These are phyloP conservation scores for Trichosporon sp. DNA, from an alignment of 1,284 basidiomycete species.

Conservation along the genomic window DNA sequence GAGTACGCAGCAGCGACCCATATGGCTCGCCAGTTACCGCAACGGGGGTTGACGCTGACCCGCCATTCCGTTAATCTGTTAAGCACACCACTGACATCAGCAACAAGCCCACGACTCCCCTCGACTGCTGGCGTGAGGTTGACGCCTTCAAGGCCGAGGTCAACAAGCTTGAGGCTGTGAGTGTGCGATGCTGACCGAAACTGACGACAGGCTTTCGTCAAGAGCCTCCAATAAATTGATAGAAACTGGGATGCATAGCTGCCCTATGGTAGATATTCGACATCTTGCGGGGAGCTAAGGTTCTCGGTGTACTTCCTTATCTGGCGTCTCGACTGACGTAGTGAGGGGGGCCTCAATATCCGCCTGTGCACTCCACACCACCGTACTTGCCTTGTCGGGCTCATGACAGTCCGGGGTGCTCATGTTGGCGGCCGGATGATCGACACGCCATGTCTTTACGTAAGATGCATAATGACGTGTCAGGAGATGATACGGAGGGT, in stretches of 20 bases:
- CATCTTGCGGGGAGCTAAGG: slow-evolving; percentile 9
- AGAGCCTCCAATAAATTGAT: slow-evolving; percentile 40
- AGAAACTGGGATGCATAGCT: slow-evolving; percentile 9
- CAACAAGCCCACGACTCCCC: slow-evolving; percentile 39
- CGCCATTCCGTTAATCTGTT: background rate
- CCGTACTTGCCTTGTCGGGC: background rate
- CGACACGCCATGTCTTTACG: background rate
- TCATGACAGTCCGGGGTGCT: background rate
- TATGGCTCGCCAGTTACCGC: background rate
- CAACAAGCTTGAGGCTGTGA: slow-evolving; percentile 48
- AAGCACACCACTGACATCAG: slow-evolving; percentile 17
- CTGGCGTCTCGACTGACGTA: background rate
- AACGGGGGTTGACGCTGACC: background rate
- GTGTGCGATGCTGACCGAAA: slow-evolving; percentile 8
- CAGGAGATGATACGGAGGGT: background rate
- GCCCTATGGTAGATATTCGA: background rate
- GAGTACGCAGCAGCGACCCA: background rate
- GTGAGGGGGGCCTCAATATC: background rate
- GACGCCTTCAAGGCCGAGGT: slow-evolving; percentile 49
- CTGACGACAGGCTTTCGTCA: slow-evolving; percentile 37
- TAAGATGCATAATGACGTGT: background rate
- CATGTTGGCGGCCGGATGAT: background rate
- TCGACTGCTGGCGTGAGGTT: slow-evolving; percentile 51
- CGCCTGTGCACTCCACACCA: background rate
- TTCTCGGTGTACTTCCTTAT: background rate